Evolutionary conservation across 768 basidiomycete species (phyloP), one percentile per base, ranked within the genome.

Genomic region (Termitomyces sp.): DNA sequence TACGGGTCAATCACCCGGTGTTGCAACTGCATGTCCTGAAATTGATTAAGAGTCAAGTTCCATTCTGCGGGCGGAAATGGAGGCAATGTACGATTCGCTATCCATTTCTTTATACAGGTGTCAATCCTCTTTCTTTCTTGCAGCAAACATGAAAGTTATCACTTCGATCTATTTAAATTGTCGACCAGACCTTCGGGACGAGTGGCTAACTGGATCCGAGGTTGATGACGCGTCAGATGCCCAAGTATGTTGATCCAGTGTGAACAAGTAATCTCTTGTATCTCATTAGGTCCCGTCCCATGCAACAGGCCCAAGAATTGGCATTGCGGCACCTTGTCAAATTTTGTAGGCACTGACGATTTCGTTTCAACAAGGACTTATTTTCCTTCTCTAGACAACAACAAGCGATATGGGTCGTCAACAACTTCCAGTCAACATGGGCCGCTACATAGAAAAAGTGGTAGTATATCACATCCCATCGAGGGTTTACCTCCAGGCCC

Each of bases 91-190:
- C 66, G 57, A 34, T 37, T 47, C 36, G 41, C 37, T 34, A 53
- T 60, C 15, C 55, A 24, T 46, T 13, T 57, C 56, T 33, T 4
- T 41, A 7, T 30, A 31, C 6, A 2, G 30, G 1, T 37, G 12
- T 31, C 6, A n/a, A 46, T 6, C 12, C 24, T 20, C 48, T 27
- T 9, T 18, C 7, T 57, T 41, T 50, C 33, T 18, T 50, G 54
- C 68, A 98, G 96, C 93, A 22, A 99, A 98, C 72, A 99, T 99
- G 97, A 98, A 99, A 75, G 92, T 98, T 57, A 98, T 99, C 65
- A 99, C 97, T 9, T 87, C 95, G 18, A 98, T 99, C 63, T 99
- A 99, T 72, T 78, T 98, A 58, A 97, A 98, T 68, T 98, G 95
- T 69, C 83, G 97, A 55, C 97, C 97, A 8, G 96, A 98, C 69